Base-by-base conservation (phyloP, 2,329 filamentous ascomycete genomes). In the Fusarium paranaense region DNA sequence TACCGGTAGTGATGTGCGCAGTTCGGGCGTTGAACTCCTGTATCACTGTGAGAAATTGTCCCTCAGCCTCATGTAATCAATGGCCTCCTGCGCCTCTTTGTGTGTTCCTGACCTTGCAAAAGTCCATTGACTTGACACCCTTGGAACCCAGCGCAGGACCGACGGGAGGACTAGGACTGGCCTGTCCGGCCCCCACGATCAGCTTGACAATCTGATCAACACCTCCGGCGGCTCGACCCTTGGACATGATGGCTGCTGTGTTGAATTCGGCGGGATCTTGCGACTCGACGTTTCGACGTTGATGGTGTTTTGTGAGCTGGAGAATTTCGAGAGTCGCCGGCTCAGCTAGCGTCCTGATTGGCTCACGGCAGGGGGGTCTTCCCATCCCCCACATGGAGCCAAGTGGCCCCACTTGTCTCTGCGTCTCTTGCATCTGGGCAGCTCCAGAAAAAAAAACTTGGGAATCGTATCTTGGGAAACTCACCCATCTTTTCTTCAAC, bases 81-180 rank as follows among this genome's bases (percentile, higher is more conserved):
- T 22, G 33, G 60, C 40, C 20, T 25, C 25, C 10, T 57, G 14
- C 18, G 42, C 35, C 63, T 54, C 37, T 18, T 45, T 18, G 52
- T n/a, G 50, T 60, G 64, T 37, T 60, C 56, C 83, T 70, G 70
- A 97, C 96, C 90, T 98, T 98, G 91, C 97, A 98, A 83, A 98
- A 99, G 85, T 99, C 97, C 93, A 99, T 99, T 67, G 94, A 97
- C 88, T 99, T 99, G 72, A 99, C 94, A 88, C 97, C 97, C 87
- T 98, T 98, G 83, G 93, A 96, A 86, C 97, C 97, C 75, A 99
- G 90, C 63, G 97, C 97, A 67, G 97, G 97, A 87, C 97, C 97
- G 80, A 99, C 95, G 6, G 97, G 97, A 37, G 97, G 97, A 85
- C 95, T 97, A 33, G 97, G 97, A 80, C 92, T 96, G 69, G 97